Evolutionary conservation across 495 filamentous ascomycete genomes (phyloP).

Genomic region (Neurospora cerealis): DNA sequence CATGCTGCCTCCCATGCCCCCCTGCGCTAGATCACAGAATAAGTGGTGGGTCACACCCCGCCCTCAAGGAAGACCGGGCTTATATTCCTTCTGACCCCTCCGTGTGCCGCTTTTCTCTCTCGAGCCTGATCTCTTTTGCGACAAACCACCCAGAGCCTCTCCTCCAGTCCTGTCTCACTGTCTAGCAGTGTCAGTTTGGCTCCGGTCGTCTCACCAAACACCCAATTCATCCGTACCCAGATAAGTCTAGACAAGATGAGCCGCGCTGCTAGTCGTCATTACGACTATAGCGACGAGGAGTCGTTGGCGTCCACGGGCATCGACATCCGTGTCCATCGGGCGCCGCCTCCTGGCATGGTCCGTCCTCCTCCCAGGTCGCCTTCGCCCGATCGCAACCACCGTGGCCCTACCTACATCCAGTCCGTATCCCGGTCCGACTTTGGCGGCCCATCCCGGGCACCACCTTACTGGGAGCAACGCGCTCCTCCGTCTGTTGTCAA

Average conservation of each 20-base stretch:
- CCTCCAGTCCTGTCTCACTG: neutral
- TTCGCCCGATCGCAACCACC: conserved; percentile 6
- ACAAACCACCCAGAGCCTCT: neutral
- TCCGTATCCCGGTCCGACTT: conserved; percentile 11
- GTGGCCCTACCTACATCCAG: conserved; percentile 29
- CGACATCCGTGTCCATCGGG: conserved; percentile 34
- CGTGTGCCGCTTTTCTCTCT: conserved; percentile 4
- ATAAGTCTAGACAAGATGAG: neutral
- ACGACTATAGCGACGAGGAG: conserved; percentile 21
- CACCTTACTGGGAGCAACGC: conserved; percentile 11
- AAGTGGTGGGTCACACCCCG: conserved; percentile 29
- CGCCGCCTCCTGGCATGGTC: conserved; percentile 13
- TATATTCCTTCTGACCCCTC: conserved; percentile 26
- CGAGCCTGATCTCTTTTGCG: neutral
- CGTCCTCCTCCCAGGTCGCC: conserved; percentile 12
- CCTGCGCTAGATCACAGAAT: conserved; percentile 13
- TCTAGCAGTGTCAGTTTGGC: neutral
- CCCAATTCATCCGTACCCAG: neutral
- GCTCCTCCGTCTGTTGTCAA: neutral
- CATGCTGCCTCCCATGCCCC: neutral
- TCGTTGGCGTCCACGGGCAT: conserved; percentile 12
- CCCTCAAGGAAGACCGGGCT: conserved; percentile 14
- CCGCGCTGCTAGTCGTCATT: conserved; percentile 7
- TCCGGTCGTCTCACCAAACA: neutral
- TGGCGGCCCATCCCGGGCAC: conserved; percentile 3